These are phyloP conservation scores for Irpex sp. DNA, from an alignment of 1,284 basidiomycete genomes.

Conservation along the genomic window DNA sequence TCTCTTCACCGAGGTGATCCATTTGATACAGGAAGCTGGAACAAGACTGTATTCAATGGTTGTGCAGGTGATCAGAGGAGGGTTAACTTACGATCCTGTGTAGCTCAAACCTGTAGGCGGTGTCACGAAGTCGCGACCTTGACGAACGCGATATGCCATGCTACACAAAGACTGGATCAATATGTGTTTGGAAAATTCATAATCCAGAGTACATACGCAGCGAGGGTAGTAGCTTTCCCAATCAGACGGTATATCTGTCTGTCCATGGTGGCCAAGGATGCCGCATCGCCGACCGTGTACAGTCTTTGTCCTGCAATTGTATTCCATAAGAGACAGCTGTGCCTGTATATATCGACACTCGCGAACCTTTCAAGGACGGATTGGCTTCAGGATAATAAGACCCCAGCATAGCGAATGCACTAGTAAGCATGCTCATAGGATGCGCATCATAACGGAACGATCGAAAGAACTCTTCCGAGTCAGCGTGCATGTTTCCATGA, in stretches of 20 bases:
- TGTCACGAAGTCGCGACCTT: conserved; percentile 89
- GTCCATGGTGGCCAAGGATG: conserved; percentile 83
- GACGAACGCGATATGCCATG: conserved; percentile 91
- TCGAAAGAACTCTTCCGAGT: conserved; percentile 83
- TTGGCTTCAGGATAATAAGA: conserved; percentile 89
- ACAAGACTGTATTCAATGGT: background rate
- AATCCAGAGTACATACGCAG: conserved; percentile 63
- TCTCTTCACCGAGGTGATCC: conserved; percentile 79
- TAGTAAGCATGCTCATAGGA: conserved; percentile 90
- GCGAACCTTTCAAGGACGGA: conserved; percentile 76
- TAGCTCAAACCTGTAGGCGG: conserved; percentile 87
- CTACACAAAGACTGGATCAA: conserved; percentile 39
- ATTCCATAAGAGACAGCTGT: background rate
- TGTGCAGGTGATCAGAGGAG: background rate
- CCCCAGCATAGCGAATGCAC: conserved; percentile 87
- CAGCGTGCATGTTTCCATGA: conserved; percentile 82
- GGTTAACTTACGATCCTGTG: conserved; percentile 74
- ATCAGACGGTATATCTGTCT: conserved; percentile 91
- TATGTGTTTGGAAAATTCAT: background rate
- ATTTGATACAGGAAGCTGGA: conserved; percentile 88
- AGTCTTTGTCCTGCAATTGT: conserved; percentile 74
- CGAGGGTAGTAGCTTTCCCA: conserved; percentile 89
- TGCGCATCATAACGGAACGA: conserved; percentile 90
- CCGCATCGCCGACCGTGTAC: conserved; percentile 75
- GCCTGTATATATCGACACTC: background rate